Evolutionary conservation across 1,284 basidiomycete genomes (phyloP).

Genomic region (Trametes polyzona): DNA sequence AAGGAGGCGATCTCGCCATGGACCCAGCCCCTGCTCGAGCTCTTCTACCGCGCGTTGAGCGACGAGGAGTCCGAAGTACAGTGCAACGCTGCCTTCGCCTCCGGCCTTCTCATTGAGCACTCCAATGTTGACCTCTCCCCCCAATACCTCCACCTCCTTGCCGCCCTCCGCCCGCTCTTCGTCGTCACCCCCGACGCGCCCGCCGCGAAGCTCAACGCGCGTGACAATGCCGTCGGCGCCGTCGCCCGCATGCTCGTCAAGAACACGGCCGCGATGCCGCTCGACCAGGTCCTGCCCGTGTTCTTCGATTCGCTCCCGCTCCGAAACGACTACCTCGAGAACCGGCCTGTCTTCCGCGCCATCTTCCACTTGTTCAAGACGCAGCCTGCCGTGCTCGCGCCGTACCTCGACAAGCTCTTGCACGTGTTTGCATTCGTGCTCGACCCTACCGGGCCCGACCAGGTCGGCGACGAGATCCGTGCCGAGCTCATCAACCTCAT

Average conservation of each 20-base stretch:
- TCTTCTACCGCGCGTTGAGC: conserved; percentile 83
- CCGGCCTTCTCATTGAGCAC: conserved; percentile 92
- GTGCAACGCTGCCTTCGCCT: conserved; percentile 95
- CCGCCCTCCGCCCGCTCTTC: conserved; percentile 86
- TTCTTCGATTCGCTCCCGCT: conserved; percentile 86
- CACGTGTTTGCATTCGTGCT: conserved; percentile 86
- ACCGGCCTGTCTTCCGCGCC: conserved; percentile 87
- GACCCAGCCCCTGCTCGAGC: conserved; percentile 83
- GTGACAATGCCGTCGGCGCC: conserved; percentile 95
- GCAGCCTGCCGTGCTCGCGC: conserved; percentile 71
- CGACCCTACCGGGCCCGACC: conserved; percentile 71
- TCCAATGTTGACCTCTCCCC: conserved; percentile 81
- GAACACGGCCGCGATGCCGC: conserved; percentile 82
- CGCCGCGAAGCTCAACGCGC: conserved; percentile 77
- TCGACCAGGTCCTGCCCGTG: conserved; percentile 89
- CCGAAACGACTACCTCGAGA: conserved; percentile 89
- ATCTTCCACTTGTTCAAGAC: conserved; percentile 88
- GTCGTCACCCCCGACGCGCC: conserved; percentile 62
- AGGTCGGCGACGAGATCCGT: conserved; percentile 79
- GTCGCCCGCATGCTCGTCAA: conserved; percentile 89
- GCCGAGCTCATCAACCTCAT: conserved; percentile 80
- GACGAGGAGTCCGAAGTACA: conserved; percentile 93
- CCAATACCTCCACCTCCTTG: conserved; percentile 84
- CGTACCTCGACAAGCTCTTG: conserved; percentile 84
- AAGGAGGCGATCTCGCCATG: conserved; percentile 86